Evolutionary conservation across 345 rosid genomes (phyloP).

Genomic region (Clausena lansium): DNA sequence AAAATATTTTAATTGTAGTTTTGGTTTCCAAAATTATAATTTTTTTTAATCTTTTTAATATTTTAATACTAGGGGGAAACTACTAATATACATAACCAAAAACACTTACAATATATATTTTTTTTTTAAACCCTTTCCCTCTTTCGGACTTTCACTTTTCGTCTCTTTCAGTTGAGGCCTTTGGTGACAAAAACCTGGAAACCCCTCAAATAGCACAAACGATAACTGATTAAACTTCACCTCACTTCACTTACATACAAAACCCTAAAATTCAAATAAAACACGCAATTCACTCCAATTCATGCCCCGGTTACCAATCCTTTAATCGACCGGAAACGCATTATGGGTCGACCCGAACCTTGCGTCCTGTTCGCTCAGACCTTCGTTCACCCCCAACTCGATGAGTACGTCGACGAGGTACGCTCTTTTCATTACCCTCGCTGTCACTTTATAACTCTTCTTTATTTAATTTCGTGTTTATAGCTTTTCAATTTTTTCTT

Average conservation of each 20-base stretch:
- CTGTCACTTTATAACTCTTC: neutral
- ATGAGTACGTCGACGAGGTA: conserved; percentile 98
- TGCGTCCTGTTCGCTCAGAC: conserved; percentile 91
- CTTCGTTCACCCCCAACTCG: conserved; percentile 90
- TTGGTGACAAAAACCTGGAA: neutral
- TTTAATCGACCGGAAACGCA: neutral
- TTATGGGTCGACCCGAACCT: conserved; percentile 92
- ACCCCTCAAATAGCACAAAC: neutral
- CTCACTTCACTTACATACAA: neutral
- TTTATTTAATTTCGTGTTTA: neutral
- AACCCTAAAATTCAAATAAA: neutral
- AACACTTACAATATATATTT: neutral
- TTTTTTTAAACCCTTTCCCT: too few relatives aligned
- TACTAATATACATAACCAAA: neutral
- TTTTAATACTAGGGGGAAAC: too few relatives aligned
- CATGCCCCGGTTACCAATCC: neutral
- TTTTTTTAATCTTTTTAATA: too few relatives aligned
- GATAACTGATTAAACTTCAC: neutral
- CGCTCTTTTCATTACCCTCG: neutral
- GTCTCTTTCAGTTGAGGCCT: neutral
- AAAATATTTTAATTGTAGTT: too few relatives aligned
- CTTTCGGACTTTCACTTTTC: neutral
- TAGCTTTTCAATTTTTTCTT: neutral
- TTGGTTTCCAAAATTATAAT: neutral
- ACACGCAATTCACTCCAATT: neutral